Conservation (phyloP, 2,329 filamentous ascomycete species). For the Plectosphaerella sp. region DNA sequence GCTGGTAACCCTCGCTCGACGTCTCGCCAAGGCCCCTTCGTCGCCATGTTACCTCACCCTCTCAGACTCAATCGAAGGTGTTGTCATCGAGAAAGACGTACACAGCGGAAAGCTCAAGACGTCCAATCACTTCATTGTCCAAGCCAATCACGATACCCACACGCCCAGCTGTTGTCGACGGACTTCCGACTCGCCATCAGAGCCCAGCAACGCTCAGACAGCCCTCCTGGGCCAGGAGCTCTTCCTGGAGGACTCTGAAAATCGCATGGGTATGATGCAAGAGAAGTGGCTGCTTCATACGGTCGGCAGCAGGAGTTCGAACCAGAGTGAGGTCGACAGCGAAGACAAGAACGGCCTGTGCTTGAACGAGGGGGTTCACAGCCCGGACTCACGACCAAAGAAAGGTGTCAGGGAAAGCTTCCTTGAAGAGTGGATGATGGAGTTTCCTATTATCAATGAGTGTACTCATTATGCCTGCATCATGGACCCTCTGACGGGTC, state of each 20-base stretch:
- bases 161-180: constrained; percentile 3
- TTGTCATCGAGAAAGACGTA: constrained; percentile 54
- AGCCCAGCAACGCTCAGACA: background rate
- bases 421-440: constrained; percentile 42
- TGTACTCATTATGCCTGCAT: constrained; percentile 53
- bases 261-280: constrained; percentile 4
- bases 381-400: constrained; percentile 7
- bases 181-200: background rate
- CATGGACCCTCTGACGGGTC: constrained; percentile 48
- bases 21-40: constrained; percentile 32
- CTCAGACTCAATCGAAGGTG: constrained; percentile 40
- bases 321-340: background rate
- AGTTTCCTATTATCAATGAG: constrained; percentile 51
- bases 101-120: constrained; percentile 35
- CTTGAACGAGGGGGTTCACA: constrained; percentile 2
- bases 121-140: constrained; percentile 45
- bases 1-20: background rate
- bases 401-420: constrained; percentile 21
- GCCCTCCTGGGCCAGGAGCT: constrained; percentile 15
- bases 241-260: constrained; percentile 22
- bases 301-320: background rate
- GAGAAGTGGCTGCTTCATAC: constrained; percentile 6
- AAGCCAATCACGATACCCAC: constrained; percentile 50
- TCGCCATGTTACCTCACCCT: constrained; percentile 55
- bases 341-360: constrained; percentile 4